Evolutionary conservation across 2,329 filamentous ascomycete genomes (phyloP).

Genomic region (Cercospora sp.): DNA sequence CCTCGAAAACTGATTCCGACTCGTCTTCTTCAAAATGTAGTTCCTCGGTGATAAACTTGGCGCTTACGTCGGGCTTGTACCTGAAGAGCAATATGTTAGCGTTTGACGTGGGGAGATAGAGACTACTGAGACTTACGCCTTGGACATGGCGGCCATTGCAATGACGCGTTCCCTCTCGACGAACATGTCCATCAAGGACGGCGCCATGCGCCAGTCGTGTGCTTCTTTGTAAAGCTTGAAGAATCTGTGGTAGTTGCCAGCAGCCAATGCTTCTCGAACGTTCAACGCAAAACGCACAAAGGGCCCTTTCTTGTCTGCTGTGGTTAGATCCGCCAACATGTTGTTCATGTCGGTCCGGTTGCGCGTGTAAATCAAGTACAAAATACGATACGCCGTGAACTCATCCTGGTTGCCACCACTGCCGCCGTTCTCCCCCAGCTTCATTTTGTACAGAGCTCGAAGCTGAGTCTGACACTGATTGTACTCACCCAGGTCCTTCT

Average conservation of each 20-base stretch:
- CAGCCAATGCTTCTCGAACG: slow-evolving; percentile 85
- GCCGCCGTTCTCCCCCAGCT: slow-evolving; percentile 71
- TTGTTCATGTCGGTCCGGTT: slow-evolving; percentile 98
- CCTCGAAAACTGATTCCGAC: slow-evolving; percentile 50
- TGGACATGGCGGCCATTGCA: slow-evolving; percentile 89
- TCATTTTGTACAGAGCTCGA: slow-evolving; percentile 83
- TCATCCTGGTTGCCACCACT: slow-evolving; percentile 82
- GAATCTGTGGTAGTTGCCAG: slow-evolving; percentile 97
- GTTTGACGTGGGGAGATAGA: neutral
- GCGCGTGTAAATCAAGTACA: slow-evolving; percentile 99
- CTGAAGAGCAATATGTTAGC: slow-evolving; percentile 58
- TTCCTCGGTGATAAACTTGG: slow-evolving; percentile 92
- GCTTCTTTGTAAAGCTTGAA: slow-evolving; percentile 94
- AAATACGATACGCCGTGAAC: slow-evolving; percentile 98
- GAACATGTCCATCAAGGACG: slow-evolving; percentile 99
- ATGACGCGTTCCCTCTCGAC: slow-evolving; percentile 87
- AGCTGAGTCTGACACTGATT: slow-evolving; percentile 99
- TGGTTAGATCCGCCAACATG: slow-evolving; percentile 96
- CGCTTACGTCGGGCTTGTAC: slow-evolving; percentile 85
- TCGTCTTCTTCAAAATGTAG: slow-evolving; percentile 92
- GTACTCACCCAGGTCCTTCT: slow-evolving; percentile 99
- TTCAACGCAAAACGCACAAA: slow-evolving; percentile 88
- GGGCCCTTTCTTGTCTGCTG: slow-evolving; percentile 84
- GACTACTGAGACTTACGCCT: slow-evolving; percentile 68
- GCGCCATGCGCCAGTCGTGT: slow-evolving; percentile 71